phyloP scores from a whole-genome alignment of 768 basidiomycete species.

The Coprinellus micaceus region DNA sequence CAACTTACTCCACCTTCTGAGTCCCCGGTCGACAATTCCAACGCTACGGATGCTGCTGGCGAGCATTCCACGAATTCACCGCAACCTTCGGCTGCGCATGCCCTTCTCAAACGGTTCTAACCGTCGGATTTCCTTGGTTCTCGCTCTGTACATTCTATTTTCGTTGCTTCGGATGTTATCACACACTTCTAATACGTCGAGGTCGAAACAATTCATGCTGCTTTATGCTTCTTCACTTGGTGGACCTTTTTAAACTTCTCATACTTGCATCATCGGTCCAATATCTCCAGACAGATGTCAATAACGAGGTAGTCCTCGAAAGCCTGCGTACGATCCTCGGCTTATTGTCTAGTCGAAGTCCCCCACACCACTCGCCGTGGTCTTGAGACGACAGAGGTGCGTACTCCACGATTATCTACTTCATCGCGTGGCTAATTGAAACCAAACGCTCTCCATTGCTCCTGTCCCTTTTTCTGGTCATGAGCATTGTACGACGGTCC shows the following conservation, averaged over 20 bases:
- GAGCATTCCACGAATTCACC: conserved; percentile 4
- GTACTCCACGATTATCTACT: neutral
- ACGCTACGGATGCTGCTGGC: neutral
- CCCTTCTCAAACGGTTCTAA: conserved; percentile 37
- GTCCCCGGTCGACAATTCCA: conserved; percentile 23
- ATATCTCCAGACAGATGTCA: no score
- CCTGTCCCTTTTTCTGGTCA: no score
- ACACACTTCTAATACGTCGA: neutral
- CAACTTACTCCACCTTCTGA: conserved; percentile 25
- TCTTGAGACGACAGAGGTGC: neutral
- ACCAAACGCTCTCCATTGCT: neutral
- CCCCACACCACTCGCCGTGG: neutral
- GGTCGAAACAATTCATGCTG: no score
- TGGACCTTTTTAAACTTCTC: no score
- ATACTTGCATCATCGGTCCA: neutral
- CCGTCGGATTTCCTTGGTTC: conserved; percentile 2
- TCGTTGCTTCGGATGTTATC: neutral
- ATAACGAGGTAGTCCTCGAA: neutral
- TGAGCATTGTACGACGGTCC: no score
- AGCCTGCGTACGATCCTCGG: neutral
- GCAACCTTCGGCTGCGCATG: conserved; percentile 32
- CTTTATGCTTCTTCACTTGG: no score
- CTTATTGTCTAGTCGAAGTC: neutral
- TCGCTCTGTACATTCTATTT: conserved; percentile 2
- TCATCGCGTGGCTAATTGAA: neutral